phyloP scores from a whole-genome alignment of 2,329 filamentous ascomycete species.

The Magnaporthiopsis incrustans region DNA sequence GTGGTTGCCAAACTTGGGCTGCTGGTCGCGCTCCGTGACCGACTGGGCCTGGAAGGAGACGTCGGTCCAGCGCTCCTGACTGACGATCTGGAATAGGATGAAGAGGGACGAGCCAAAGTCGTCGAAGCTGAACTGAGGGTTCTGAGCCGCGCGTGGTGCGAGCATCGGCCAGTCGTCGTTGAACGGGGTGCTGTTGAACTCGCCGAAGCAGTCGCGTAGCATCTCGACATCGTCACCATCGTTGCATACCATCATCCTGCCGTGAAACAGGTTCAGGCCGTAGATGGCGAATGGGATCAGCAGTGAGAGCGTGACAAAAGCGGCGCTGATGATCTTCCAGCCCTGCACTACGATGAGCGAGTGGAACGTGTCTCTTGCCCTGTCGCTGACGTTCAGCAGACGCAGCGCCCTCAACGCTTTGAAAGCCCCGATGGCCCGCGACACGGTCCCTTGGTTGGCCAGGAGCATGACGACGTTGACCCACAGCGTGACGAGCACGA shows the following conservation, averaged over 20 bases:
- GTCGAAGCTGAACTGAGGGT: slow-evolving; percentile 87
- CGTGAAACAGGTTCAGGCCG: slow-evolving; percentile 85
- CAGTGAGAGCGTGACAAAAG: slow-evolving; percentile 88
- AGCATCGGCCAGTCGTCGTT: slow-evolving; percentile 69
- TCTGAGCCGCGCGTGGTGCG: slow-evolving; percentile 71
- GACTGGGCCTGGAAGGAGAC: slow-evolving; percentile 80
- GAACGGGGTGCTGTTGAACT: slow-evolving; percentile 69
- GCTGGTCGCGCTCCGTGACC: slow-evolving; percentile 67
- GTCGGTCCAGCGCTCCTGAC: slow-evolving; percentile 95
- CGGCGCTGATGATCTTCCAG: slow-evolving; percentile 88
- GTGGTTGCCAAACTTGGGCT: slow-evolving; percentile 61
- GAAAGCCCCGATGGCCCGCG: slow-evolving; percentile 88
- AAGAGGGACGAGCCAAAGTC: slow-evolving; percentile 91
- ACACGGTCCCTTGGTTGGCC: slow-evolving; percentile 73
- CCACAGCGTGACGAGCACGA: slow-evolving; percentile 91
- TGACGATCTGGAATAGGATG: slow-evolving; percentile 97
- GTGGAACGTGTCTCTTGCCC: slow-evolving; percentile 91
- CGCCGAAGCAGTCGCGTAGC: slow-evolving; percentile 72
- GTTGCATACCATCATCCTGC: slow-evolving; percentile 73
- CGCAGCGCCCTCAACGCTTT: slow-evolving; percentile 90
- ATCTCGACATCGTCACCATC: slow-evolving; percentile 53
- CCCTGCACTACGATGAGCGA: slow-evolving; percentile 89
- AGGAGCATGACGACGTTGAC: slow-evolving; percentile 84
- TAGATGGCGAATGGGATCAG: slow-evolving; percentile 96
- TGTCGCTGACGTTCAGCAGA: slow-evolving; percentile 91